Percentiles rank a stretch among this genome's conserved stretches.
phyloP scores from a whole-genome alignment of 441 rosid genomes.

The Gossypium aridum region DNA sequence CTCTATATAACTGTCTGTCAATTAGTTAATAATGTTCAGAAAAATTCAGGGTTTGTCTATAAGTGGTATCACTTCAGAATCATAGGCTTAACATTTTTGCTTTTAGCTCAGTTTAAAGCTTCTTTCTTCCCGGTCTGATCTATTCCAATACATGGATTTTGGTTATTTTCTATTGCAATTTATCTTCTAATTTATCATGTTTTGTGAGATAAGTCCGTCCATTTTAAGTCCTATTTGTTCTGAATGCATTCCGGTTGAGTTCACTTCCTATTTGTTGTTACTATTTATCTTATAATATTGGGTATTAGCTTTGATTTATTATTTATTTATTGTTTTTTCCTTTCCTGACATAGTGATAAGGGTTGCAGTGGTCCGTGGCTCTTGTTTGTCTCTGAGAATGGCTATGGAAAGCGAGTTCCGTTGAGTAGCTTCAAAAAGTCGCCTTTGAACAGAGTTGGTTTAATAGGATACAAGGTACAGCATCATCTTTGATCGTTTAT shows the following conservation, averaged over 20 bases:
- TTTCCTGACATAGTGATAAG: slow-evolving; percentile 31
- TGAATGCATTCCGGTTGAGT: not conserved
- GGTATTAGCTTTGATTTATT: not conserved
- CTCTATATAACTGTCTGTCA: not conserved
- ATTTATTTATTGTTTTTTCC: slow-evolving; percentile 2
- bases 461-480: slow-evolving; percentile 76
- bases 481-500: not conserved
- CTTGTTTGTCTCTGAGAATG: slow-evolving; percentile 79
- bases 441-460: slow-evolving; percentile 72
- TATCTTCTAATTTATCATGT: not conserved
- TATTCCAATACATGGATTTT: not conserved
- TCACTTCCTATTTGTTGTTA: not conserved
- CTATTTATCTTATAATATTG: not conserved
- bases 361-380: slow-evolving; percentile 74
- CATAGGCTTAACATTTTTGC: not conserved
- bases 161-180: not conserved
- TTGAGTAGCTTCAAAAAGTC: slow-evolving; percentile 59
- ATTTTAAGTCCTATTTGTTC: not conserved
- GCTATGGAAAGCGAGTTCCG: slow-evolving; percentile 92
- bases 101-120: not conserved
- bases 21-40: not conserved
- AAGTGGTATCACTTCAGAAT: not conserved
- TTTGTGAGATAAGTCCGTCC: not conserved
- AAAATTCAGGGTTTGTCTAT: not conserved
- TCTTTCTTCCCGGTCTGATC: not conserved